Evolutionary conservation across 164 flowering plant genomes (phyloP).

Genomic region (Kalanchoe fedtschenkoi): DNA sequence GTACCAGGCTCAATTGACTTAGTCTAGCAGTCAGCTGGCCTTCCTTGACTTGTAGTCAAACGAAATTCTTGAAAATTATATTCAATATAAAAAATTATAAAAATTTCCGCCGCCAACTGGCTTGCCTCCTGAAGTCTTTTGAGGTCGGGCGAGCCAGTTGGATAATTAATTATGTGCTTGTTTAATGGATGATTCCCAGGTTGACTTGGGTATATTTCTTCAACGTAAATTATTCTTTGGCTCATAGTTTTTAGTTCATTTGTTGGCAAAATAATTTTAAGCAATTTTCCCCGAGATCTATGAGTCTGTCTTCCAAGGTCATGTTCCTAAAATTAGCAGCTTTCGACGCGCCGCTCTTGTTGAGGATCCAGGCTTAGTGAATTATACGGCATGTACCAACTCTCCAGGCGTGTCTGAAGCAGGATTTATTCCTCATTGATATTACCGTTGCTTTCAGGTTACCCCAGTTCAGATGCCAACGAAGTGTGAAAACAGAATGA

Average conservation of each 20-base stretch:
- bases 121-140: too few species aligned
- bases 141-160: too few species aligned
- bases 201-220: not conserved
- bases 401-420: not conserved
- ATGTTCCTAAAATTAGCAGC: not conserved
- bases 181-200: not conserved
- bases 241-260: not conserved
- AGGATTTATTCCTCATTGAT: not conserved
- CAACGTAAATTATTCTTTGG: not conserved
- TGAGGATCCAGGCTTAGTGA: not conserved
- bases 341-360: not conserved
- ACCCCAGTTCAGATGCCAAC: not conserved
- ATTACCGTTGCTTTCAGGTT: not conserved
- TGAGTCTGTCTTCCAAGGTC: constrained; percentile 2
- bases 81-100: too few species aligned
- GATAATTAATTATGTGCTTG: not conserved
- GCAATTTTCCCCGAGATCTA: not conserved
- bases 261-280: not conserved
- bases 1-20: too few species aligned
- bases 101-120: too few species aligned
- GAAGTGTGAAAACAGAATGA: not conserved
- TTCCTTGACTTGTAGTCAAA: too few species aligned
- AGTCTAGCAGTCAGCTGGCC: too few species aligned
- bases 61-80: too few species aligned
- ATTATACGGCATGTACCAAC: not conserved